Conservation (phyloP, 2,329 filamentous ascomycete species). For the Penicillium thymicola region DNA sequence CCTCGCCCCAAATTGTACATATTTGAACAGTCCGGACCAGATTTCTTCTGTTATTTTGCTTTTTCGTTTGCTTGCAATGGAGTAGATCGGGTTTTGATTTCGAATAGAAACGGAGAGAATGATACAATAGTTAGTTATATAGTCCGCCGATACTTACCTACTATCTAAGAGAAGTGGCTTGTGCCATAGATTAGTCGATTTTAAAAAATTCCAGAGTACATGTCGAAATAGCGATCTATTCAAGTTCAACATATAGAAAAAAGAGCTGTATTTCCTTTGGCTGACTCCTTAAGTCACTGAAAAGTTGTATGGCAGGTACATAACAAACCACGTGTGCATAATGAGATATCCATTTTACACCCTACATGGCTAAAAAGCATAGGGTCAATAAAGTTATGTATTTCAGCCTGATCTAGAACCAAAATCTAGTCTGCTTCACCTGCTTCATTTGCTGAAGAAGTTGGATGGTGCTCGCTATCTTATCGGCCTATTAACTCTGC, state of each 20-base stretch:
- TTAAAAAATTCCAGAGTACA: no score
- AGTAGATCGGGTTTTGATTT: not conserved
- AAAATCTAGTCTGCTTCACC: not conserved
- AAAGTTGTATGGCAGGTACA: not conserved
- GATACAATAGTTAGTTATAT: no score
- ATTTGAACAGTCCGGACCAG: not conserved
- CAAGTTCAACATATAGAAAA: not conserved
- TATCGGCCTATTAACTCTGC: conserved; percentile 23
- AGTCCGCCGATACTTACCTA: not conserved
- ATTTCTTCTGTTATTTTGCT: no score
- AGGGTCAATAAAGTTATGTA: not conserved
- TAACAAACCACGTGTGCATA: not conserved
- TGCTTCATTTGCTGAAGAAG: not conserved
- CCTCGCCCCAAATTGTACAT: not conserved
- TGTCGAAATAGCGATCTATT: not conserved
- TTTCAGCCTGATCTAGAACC: not conserved
- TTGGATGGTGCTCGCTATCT: conserved; percentile 14
- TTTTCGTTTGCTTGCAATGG: not conserved
- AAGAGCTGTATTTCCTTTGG: not conserved
- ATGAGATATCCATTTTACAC: not conserved
- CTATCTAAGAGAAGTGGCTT: not conserved
- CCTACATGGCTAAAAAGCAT: not conserved
- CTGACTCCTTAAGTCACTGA: not conserved
- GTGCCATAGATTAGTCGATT: no score
- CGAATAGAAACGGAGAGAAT: not conserved